Conservation (phyloP, 495 filamentous ascomycete genomes). For the Aspergillus nanangensis region DNA sequence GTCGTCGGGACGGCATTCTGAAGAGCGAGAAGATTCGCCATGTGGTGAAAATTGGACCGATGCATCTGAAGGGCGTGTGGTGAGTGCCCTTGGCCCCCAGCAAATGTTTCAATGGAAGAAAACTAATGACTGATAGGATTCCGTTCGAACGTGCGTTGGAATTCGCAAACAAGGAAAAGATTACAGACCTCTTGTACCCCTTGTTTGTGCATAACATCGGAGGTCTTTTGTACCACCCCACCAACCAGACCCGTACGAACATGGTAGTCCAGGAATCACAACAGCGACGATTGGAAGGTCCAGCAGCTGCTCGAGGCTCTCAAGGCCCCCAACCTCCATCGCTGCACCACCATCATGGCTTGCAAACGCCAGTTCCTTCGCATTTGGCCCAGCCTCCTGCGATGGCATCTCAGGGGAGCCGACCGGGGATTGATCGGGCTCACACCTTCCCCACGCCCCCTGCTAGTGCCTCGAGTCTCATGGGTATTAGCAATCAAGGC, state of each 20-base stretch:
- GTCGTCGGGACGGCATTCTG: constrained; percentile 90
- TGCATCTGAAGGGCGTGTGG: constrained; percentile 99
- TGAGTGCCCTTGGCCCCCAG: constrained; percentile 40
- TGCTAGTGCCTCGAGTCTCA: constrained; percentile 84
- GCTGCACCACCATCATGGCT: constrained; percentile 76
- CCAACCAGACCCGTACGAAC: constrained; percentile 76
- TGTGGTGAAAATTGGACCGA: constrained; percentile 97
- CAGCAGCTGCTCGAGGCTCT: constrained; percentile 30
- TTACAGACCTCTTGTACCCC: constrained; percentile 91
- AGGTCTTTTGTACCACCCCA: constrained; percentile 87
- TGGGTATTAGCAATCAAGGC: constrained; percentile 72
- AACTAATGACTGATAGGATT: constrained; percentile 59
- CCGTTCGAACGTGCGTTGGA: constrained; percentile 94
- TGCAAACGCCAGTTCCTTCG: constrained; percentile 61
- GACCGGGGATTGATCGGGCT: constrained; percentile 73
- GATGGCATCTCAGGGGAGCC: constrained; percentile 67
- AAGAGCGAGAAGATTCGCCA: constrained; percentile 97
- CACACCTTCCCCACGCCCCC: constrained; percentile 94
- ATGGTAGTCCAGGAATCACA: constrained; percentile 85
- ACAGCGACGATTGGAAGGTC: constrained; percentile 57
- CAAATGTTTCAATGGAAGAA: no score
- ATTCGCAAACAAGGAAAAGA: constrained; percentile 99
- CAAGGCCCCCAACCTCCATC: constrained; percentile 64
- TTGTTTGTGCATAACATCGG: constrained; percentile 98
- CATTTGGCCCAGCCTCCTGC: constrained; percentile 66